Conservation (phyloP, 352 stramenopile genomes). For the Phytophthora gonapodyides region DNA sequence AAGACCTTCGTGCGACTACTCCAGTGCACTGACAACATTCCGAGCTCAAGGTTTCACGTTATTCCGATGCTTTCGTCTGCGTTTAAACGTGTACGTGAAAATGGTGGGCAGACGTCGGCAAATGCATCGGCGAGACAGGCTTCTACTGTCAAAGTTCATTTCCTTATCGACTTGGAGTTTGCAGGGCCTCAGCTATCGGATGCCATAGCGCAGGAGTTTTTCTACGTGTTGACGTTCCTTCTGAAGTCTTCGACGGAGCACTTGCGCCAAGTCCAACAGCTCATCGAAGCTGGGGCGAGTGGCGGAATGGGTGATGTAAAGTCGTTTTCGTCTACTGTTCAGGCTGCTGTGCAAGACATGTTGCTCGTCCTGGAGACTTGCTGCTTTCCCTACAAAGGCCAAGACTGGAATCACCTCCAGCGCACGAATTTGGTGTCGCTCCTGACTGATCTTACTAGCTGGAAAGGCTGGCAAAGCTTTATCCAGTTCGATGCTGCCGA, state of each 20-base stretch:
- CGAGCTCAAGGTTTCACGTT: conserved; percentile 68
- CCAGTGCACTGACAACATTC: conserved; percentile 53
- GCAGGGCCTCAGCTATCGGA: conserved; percentile 48
- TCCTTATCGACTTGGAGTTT: conserved; percentile 74
- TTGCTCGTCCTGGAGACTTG: conserved; percentile 78
- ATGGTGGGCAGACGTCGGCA: background rate
- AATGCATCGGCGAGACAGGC: conserved; percentile 14
- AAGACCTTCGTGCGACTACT: conserved; percentile 70
- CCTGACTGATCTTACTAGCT: conserved; percentile 75
- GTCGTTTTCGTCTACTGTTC: conserved; percentile 32
- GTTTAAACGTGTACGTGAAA: conserved; percentile 59
- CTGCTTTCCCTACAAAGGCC: conserved; percentile 68
- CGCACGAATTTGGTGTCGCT: conserved; percentile 64
- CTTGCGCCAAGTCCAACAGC: conserved; percentile 44
- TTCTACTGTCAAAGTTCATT: conserved; percentile 72
- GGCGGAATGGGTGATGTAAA: conserved; percentile 22
- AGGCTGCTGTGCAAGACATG: conserved; percentile 68
- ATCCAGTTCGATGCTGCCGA: conserved; percentile 59
- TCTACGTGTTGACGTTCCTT: conserved; percentile 60
- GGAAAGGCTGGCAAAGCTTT: conserved; percentile 76
- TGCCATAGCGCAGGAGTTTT: conserved; percentile 68
- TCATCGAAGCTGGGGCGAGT: conserved; percentile 29
- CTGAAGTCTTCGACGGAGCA: conserved; percentile 48
- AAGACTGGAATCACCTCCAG: conserved; percentile 69
- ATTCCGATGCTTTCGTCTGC: conserved; percentile 73